phyloP scores from a whole-genome alignment of 75 land plant genomes.

The Gnetum montanum region DNA sequence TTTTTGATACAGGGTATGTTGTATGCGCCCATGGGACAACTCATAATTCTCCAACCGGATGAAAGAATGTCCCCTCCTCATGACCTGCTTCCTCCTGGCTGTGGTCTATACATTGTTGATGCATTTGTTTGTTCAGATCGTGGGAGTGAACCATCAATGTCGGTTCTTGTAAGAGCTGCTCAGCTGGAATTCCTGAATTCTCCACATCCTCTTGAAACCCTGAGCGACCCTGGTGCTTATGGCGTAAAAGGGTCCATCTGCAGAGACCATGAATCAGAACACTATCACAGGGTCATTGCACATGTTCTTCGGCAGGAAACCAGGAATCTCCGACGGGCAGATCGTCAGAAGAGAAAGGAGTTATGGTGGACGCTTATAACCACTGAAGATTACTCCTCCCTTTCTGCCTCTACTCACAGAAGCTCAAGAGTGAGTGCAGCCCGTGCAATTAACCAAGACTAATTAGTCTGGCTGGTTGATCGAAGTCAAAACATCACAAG shows the following conservation, averaged over 20 bases:
- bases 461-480: too few species aligned
- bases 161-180: conserved; percentile 42
- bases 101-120: conserved; percentile 55
- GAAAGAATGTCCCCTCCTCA: conserved; percentile 65
- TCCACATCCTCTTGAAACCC: conserved; percentile 90
- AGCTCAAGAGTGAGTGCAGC: neutral
- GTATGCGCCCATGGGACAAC: conserved; percentile 90
- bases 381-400: too few species aligned
- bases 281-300: conserved; percentile 41
- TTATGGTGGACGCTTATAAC: conserved; percentile 61
- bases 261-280: conserved; percentile 78
- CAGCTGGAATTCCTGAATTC: conserved; percentile 61
- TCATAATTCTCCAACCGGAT: conserved; percentile 83
- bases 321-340: conserved; percentile 40
- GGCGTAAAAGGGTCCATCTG: conserved; percentile 67
- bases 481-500: too few species aligned
- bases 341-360: conserved; percentile 32
- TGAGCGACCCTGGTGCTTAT: conserved; percentile 81
- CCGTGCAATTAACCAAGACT: too few species aligned
- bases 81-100: conserved; percentile 76
- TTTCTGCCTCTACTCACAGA: neutral
- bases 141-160: conserved; percentile 14
- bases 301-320: conserved; percentile 40
- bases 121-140: conserved; percentile 9
- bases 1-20: conserved; percentile 47